These are phyloP conservation scores for Cyberlindnera xylosilytica DNA, from an alignment of 805 yeast species.

Conservation along the genomic window DNA sequence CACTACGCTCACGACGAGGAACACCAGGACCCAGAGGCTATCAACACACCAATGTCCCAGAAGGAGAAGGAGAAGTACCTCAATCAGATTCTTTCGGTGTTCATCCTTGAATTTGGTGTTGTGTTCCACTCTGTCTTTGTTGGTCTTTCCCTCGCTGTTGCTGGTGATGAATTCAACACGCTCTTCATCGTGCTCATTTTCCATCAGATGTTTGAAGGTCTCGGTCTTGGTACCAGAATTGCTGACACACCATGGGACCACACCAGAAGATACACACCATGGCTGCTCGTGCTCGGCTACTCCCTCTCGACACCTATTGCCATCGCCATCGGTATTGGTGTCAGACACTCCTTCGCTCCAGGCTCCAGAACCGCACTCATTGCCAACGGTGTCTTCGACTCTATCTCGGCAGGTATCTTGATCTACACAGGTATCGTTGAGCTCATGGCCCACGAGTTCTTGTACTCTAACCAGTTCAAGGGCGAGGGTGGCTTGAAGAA, in stretches of 20 bases:
- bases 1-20: slow-evolving; percentile 44
- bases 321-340: slow-evolving; percentile 76
- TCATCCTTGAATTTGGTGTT: slow-evolving; percentile 74
- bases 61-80: slow-evolving; percentile 44
- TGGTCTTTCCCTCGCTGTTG: slow-evolving; percentile 72
- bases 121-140: slow-evolving; percentile 81
- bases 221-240: slow-evolving; percentile 79
- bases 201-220: slow-evolving; percentile 84
- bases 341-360: slow-evolving; percentile 58
- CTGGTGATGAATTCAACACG: slow-evolving; percentile 73
- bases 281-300: slow-evolving; percentile 50
- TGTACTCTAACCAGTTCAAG: slow-evolving; percentile 59
- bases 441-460: slow-evolving; percentile 73
- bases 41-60: slow-evolving; percentile 35
- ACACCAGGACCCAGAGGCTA: slow-evolving; percentile 42
- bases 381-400: slow-evolving; percentile 69
- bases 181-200: slow-evolving; percentile 66
- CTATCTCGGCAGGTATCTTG: slow-evolving; percentile 75
- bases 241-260: slow-evolving; percentile 44
- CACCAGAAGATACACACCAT: slow-evolving; percentile 47
- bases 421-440: slow-evolving; percentile 77
- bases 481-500: slow-evolving; percentile 52
- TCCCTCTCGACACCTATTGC: slow-evolving; percentile 69
- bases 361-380: slow-evolving; percentile 56
- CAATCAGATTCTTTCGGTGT: slow-evolving; percentile 52